Evolutionary conservation across 768 basidiomycete species (phyloP).

Genomic region (Naganishia onofrii): DNA sequence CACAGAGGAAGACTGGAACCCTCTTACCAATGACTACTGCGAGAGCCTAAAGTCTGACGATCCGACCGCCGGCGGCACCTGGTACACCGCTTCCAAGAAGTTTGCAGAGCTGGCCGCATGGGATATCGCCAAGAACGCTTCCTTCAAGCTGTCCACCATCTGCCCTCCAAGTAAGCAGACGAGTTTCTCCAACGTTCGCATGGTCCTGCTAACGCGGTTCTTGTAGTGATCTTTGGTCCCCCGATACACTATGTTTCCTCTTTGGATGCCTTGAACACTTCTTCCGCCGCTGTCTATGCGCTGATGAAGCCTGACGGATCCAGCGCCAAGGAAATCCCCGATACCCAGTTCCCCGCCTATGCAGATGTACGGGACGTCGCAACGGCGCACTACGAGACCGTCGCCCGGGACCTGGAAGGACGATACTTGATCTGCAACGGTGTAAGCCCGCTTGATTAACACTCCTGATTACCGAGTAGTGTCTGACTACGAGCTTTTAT

Average conservation of each 20-base stretch:
- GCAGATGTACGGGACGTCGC: constrained; percentile 38
- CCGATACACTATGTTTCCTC: constrained; percentile 29
- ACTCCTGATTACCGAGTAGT: not conserved
- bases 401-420: constrained; percentile 34
- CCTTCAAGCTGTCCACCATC: constrained; percentile 35
- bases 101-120: constrained; percentile 39
- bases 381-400: constrained; percentile 32
- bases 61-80: constrained; percentile 23
- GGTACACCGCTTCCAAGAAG: constrained; percentile 46
- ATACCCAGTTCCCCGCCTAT: constrained; percentile 16
- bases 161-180: constrained; percentile 34
- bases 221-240: constrained; percentile 37
- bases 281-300: constrained; percentile 13
- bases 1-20: constrained; percentile 45
- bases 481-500: not conserved
- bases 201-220: not conserved
- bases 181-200: constrained; percentile 12
- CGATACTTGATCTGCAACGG: constrained; percentile 36
- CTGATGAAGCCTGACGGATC: constrained; percentile 31
- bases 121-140: constrained; percentile 31
- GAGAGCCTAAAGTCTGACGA: constrained; percentile 35
- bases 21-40: constrained; percentile 36
- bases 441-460: constrained; percentile 31
- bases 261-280: constrained; percentile 29
- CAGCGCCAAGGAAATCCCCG: constrained; percentile 23